phyloP scores from a whole-genome alignment of 192 early-diverging fungal genomes.

The Rhizophagus prolifer region DNA sequence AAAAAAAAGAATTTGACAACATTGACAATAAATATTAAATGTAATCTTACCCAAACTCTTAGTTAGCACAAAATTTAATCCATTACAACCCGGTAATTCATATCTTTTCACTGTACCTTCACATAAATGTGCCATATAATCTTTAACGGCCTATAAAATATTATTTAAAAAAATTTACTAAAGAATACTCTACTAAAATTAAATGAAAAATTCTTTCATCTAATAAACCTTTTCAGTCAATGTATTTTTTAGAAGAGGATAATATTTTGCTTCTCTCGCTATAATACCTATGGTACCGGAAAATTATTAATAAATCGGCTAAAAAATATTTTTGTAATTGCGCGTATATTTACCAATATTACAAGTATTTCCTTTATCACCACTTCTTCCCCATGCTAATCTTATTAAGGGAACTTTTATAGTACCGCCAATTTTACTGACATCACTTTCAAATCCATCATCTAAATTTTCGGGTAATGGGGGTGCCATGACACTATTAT shows the following conservation, averaged over 20 bases:
- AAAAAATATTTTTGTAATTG: background rate
- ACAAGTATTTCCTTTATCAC: constrained; percentile 64
- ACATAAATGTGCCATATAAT: constrained; percentile 60
- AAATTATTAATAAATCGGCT: background rate
- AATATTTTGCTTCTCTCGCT: constrained; percentile 56
- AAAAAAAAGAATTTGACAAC: no score
- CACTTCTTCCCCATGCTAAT: constrained; percentile 60
- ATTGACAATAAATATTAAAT: constrained; percentile 12
- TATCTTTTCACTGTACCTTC: constrained; percentile 60
- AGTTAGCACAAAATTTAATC: constrained; percentile 66
- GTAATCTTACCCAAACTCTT: constrained; percentile 49
- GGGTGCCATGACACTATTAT: constrained; percentile 39
- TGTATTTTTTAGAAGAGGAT: constrained; percentile 52
- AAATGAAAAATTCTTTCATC: background rate
- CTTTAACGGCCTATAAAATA: constrained; percentile 36
- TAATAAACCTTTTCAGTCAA: constrained; percentile 44
- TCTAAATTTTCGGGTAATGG: constrained; percentile 18
- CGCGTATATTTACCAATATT: constrained; percentile 40
- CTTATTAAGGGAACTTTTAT: constrained; percentile 52
- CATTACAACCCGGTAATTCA: constrained; percentile 55
- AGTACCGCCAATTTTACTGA: constrained; percentile 28
- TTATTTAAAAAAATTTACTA: background rate
- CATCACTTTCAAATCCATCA: constrained; percentile 18
- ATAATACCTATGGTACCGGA: constrained; percentile 43
- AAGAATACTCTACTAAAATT: background rate